Conservation (phyloP, 2,329 filamentous ascomycete species). For the Microcyclospora pomicola region DNA sequence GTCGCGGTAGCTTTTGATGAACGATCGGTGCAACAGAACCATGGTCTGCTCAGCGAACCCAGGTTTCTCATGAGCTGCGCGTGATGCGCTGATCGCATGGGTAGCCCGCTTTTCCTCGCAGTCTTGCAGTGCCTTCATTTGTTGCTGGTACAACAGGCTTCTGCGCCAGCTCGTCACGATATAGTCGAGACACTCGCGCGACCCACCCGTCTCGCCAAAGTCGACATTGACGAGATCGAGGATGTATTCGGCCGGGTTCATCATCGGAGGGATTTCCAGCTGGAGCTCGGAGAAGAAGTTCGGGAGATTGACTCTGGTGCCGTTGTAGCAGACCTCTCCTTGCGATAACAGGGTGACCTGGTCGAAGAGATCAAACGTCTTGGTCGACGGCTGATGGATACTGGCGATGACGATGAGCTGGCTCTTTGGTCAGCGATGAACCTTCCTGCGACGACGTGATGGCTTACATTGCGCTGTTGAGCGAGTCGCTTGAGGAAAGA, state of each 20-base stretch:
- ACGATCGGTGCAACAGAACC: constrained; percentile 59
- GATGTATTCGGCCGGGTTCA: constrained; percentile 64
- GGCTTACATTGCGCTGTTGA: constrained; percentile 45
- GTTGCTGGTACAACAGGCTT: constrained; percentile 22
- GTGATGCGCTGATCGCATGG: constrained; percentile 2
- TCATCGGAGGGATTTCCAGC: constrained; percentile 47
- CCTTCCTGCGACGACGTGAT: too few species aligned
- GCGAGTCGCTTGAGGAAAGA: constrained; percentile 53
- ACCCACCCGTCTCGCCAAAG: constrained; percentile 38
- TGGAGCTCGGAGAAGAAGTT: constrained; percentile 48
- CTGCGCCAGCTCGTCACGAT: constrained; percentile 41
- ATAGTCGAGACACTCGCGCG: constrained; percentile 33
- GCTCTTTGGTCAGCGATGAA: neutral
- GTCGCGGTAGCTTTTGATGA: constrained; percentile 69
- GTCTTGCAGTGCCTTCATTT: constrained; percentile 1
- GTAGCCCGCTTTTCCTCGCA: constrained; percentile 3
- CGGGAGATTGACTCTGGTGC: constrained; percentile 39
- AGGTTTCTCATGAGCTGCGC: constrained; percentile 4
- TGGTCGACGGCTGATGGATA: constrained; percentile 70
- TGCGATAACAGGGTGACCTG: constrained; percentile 56
- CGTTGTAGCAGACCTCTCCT: constrained; percentile 58
- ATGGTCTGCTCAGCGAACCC: constrained; percentile 14
- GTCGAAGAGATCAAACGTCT: constrained; percentile 64
- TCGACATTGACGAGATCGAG: constrained; percentile 65
- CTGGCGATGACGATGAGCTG: constrained; percentile 62